A percentile compares a stretch with the other conserved stretches of the same genome.
Conservation (phyloP, 495 filamentous ascomycete genomes). For the Daldinia bambusicola region DNA sequence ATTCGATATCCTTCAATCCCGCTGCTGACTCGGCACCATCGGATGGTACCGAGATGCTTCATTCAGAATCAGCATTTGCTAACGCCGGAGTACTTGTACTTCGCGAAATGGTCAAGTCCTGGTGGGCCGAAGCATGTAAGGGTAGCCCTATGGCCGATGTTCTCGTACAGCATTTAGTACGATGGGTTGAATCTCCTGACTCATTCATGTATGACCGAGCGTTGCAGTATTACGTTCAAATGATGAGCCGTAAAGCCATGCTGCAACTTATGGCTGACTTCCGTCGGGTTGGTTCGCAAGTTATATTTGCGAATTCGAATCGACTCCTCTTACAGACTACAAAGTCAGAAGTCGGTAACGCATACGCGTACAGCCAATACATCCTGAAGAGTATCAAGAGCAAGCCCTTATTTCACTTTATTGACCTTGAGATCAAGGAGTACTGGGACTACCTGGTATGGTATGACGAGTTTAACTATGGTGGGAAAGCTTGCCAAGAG, state of each 20-base stretch:
- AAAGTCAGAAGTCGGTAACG: constrained; percentile 96
- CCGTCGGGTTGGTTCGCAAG: constrained; percentile 90
- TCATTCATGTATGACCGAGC: constrained; percentile 96
- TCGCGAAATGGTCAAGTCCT: constrained; percentile 97
- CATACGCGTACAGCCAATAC: constrained; percentile 95
- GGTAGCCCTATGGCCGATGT: constrained; percentile 95
- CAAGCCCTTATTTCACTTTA: constrained; percentile 95
- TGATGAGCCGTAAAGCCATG: constrained; percentile 96
- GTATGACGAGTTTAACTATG: constrained; percentile 99
- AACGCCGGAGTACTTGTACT: constrained; percentile 89
- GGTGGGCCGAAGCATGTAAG: constrained; percentile 95
- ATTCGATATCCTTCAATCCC: constrained; percentile 81
- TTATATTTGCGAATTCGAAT: constrained; percentile 89
- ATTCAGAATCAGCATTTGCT: constrained; percentile 91
- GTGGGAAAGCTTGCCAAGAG: constrained; percentile 87
- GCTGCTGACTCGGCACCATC: constrained; percentile 70
- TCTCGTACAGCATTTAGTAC: constrained; percentile 96
- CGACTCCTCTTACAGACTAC: constrained; percentile 93
- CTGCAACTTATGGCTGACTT: constrained; percentile 98
- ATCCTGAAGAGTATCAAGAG: constrained; percentile 95
- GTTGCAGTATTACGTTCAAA: constrained; percentile 97
- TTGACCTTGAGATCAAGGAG: constrained; percentile 97
- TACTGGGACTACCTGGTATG: constrained; percentile 99
- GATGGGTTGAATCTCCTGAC: constrained; percentile 92
- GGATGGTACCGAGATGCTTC: constrained; percentile 69